These are phyloP conservation scores for Clitoria ternatea DNA, from an alignment of 306 rosid species.

Conservation along the genomic window DNA sequence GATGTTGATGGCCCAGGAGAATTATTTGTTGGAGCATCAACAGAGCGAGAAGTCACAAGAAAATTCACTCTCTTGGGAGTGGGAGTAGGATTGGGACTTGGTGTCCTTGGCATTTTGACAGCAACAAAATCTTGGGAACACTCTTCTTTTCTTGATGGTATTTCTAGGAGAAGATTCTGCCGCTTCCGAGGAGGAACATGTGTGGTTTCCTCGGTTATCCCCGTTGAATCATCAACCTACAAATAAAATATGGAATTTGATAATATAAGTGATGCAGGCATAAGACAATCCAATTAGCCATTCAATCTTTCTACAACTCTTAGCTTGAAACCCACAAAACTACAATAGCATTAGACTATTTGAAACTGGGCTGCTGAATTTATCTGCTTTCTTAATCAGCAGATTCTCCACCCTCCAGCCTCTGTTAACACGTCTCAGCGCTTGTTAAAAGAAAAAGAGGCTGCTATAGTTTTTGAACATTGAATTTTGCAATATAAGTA, in stretches of 20 bases:
- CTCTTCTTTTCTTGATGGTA: constrained; percentile 68
- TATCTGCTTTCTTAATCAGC: background rate
- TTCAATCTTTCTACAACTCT: background rate
- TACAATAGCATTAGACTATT: background rate
- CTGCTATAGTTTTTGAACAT: background rate
- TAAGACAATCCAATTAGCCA: background rate
- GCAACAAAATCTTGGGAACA: constrained; percentile 56
- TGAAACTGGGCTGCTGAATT: background rate
- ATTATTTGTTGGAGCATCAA: constrained; percentile 39
- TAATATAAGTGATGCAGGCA: background rate
- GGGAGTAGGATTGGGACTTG: constrained; percentile 84
- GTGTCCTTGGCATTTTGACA: constrained; percentile 67
- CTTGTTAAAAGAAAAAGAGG: background rate
- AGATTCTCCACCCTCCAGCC: background rate
- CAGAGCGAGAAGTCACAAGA: constrained; percentile 47
- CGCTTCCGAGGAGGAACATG: constrained; percentile 70
- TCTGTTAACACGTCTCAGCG: background rate
- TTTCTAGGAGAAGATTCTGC: constrained; percentile 67
- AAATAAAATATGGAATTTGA: constrained; percentile 11
- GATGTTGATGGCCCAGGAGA: constrained; percentile 73
- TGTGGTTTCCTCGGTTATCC: constrained; percentile 50
- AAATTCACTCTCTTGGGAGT: constrained; percentile 93
- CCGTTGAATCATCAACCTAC: constrained; percentile 59
- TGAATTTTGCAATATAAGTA: background rate
- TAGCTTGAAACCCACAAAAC: background rate